Percentiles rank a stretch among this genome's conserved stretches.
Evolutionary conservation across 2,329 filamentous ascomycete genomes (phyloP).

Genomic region (Orbilia javanica): DNA sequence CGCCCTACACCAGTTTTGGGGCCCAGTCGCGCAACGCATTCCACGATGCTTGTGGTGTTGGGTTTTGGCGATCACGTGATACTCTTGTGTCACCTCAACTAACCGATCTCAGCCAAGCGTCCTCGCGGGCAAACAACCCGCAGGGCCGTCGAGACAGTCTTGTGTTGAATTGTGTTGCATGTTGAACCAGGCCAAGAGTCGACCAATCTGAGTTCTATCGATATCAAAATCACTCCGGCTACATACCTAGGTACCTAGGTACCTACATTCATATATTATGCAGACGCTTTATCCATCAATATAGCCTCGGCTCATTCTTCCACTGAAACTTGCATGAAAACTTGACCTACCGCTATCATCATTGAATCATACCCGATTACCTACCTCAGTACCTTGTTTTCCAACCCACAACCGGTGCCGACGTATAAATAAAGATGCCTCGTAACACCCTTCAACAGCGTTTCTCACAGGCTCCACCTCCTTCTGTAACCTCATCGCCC

Average conservation of each 20-base stretch:
- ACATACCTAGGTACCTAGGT: too few relatives aligned
- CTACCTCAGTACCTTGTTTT: background rate
- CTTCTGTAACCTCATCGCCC: conserved; percentile 33
- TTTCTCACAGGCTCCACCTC: background rate
- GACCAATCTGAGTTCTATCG: too few relatives aligned
- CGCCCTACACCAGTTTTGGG: too few relatives aligned
- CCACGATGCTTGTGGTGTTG: background rate
- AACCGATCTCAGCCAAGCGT: background rate
- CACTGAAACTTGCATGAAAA: too few relatives aligned
- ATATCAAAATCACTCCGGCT: too few relatives aligned
- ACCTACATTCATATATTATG: background rate
- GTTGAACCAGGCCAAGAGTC: too few relatives aligned
- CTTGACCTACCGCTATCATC: too few relatives aligned
- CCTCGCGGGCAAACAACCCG: too few relatives aligned
- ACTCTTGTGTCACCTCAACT: background rate
- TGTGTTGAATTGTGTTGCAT: too few relatives aligned
- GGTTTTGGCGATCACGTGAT: background rate
- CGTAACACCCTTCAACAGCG: conserved; percentile 39
- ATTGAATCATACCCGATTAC: background rate
- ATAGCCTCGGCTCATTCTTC: too few relatives aligned
- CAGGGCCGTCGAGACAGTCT: too few relatives aligned
- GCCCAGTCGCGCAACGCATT: too few relatives aligned
- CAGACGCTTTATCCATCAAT: background rate
- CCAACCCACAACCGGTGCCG: background rate
- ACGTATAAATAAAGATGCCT: conserved; percentile 14